Evolutionary conservation across 257 asterid species (phyloP).

Genomic region (Penstemon newberryi): DNA sequence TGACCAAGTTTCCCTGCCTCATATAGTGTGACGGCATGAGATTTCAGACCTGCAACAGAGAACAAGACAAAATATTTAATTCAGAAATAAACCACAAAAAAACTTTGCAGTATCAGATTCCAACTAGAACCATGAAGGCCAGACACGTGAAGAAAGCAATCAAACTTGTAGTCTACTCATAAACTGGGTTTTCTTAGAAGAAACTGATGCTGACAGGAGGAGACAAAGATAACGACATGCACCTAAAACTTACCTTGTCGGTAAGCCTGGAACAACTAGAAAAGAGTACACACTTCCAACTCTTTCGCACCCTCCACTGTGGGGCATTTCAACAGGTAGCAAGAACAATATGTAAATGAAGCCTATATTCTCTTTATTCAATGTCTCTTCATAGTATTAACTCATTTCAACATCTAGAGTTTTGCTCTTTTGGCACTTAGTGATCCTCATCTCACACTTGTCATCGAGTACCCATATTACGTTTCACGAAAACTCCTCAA

Average conservation of each 20-base stretch:
- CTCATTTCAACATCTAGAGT: constrained; percentile 6
- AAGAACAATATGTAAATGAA: constrained; percentile 13
- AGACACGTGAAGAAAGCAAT: constrained; percentile 24
- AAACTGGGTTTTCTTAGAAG: constrained; percentile 9
- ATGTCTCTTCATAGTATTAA: not conserved
- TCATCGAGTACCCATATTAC: not conserved
- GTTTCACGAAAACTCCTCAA: not conserved
- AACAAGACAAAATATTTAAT: constrained; percentile 23
- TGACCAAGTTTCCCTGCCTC: constrained; percentile 98
- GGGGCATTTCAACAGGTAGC: constrained; percentile 10
- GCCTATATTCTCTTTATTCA: not conserved
- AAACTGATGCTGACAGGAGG: constrained; percentile 18
- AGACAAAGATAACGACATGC: constrained; percentile 14
- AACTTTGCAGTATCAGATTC: constrained; percentile 15
- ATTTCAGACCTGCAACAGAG: constrained; percentile 71
- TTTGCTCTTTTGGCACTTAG: constrained; percentile 10
- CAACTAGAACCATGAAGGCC: constrained; percentile 13
- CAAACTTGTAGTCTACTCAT: not conserved
- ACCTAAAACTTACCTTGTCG: constrained; percentile 7
- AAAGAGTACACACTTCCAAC: too few relatives aligned
- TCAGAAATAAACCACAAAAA: constrained; percentile 18
- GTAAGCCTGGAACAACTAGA: constrained; percentile 21
- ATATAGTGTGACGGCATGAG: constrained; percentile 96
- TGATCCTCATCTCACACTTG: not conserved
- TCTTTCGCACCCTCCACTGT: too few relatives aligned